Evolutionary conservation across 2,329 filamentous ascomycete genomes (phyloP).

Genomic region (Arthrobotrys iridis): DNA sequence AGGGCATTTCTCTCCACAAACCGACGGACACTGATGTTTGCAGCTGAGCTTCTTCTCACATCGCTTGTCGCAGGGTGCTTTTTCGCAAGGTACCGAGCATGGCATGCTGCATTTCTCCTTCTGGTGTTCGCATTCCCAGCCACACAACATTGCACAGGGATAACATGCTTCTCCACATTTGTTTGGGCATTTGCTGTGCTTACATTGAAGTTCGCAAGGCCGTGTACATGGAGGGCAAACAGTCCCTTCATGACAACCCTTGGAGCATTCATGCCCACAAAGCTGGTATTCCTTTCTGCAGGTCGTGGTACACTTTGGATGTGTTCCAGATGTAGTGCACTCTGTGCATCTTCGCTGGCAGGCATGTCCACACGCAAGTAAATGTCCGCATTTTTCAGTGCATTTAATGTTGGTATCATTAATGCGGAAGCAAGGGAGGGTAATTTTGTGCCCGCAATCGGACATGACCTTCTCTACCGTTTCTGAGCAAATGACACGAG

Average conservation of each 20-base stretch:
- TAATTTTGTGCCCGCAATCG: slow-evolving; percentile 68
- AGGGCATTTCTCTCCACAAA: slow-evolving; percentile 74
- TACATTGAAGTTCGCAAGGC: slow-evolving; percentile 69
- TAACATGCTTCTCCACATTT: slow-evolving; percentile 70
- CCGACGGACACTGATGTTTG: slow-evolving; percentile 72
- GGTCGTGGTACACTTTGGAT: slow-evolving; percentile 62
- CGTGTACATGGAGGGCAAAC: slow-evolving; percentile 65
- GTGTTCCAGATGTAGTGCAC: slow-evolving; percentile 63
- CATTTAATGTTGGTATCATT: slow-evolving; percentile 62
- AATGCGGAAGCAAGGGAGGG: slow-evolving; percentile 64
- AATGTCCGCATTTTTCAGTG: slow-evolving; percentile 15
- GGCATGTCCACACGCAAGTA: slow-evolving; percentile 19
- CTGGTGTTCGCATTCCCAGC: slow-evolving; percentile 68
- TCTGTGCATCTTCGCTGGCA: slow-evolving; percentile 66
- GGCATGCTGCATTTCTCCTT: slow-evolving; percentile 64
- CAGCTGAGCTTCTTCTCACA: slow-evolving; percentile 69
- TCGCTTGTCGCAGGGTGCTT: slow-evolving; percentile 71
- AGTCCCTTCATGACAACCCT: slow-evolving; percentile 66
- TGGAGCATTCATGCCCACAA: slow-evolving; percentile 69
- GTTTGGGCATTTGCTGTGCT: slow-evolving; percentile 68
- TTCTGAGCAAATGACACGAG: slow-evolving; percentile 64
- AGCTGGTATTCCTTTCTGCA: slow-evolving; percentile 67
- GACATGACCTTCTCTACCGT: slow-evolving; percentile 65
- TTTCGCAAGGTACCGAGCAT: slow-evolving; percentile 74
- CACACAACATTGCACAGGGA: slow-evolving; percentile 70